Evolutionary conservation across 352 stramenopile species (phyloP).

Genomic region (Phytopythium delawarense): DNA sequence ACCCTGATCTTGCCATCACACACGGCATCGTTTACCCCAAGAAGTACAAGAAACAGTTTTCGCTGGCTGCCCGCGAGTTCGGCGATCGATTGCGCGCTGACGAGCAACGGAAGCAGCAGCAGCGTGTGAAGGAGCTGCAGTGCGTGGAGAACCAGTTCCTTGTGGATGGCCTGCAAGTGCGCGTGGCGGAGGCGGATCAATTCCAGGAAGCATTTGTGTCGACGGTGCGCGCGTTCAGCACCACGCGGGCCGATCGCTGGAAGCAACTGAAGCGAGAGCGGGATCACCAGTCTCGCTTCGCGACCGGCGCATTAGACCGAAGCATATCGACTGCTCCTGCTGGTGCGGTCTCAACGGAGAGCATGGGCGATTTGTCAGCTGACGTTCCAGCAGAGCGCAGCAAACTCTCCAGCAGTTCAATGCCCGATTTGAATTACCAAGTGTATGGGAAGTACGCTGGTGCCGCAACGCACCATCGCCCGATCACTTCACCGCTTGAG

Average conservation of each 20-base stretch:
- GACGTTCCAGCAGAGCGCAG: neutral
- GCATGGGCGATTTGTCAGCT: neutral
- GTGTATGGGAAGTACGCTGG: neutral
- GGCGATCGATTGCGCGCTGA: constrained; percentile 27
- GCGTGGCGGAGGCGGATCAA: constrained; percentile 28
- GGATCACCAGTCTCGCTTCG: constrained; percentile 34
- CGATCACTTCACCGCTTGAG: neutral
- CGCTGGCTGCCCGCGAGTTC: constrained; percentile 47
- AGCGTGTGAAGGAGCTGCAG: constrained; percentile 23
- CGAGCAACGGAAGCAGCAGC: constrained; percentile 36
- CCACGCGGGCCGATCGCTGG: constrained; percentile 40
- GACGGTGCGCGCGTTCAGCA: constrained; percentile 46
- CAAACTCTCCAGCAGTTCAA: neutral
- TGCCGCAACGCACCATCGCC: neutral
- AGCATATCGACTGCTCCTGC: constrained; percentile 26
- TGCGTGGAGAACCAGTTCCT: constrained; percentile 48
- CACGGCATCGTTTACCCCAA: neutral
- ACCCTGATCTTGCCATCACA: constrained; percentile 8
- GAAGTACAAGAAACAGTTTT: constrained; percentile 45
- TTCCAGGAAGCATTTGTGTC: constrained; percentile 71
- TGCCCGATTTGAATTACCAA: neutral
- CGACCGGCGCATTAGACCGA: constrained; percentile 28
- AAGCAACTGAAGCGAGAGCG: constrained; percentile 39
- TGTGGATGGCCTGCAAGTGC: constrained; percentile 28
- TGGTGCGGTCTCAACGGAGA: neutral